Conservation (phyloP, 805 yeast species). For the Yarrowia osloensis region DNA sequence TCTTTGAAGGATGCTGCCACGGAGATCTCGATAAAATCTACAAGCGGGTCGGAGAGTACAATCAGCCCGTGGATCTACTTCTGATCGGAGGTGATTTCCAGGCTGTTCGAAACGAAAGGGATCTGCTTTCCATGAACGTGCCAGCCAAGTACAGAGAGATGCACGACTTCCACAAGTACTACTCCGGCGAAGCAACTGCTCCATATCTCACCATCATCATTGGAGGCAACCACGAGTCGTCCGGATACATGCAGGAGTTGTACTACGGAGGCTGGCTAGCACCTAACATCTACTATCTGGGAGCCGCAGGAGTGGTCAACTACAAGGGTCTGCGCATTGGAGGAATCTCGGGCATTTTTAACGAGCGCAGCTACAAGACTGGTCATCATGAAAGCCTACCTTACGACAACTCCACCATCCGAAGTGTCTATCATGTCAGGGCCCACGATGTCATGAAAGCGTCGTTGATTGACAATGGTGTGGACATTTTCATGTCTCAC, state of each 20-base stretch:
- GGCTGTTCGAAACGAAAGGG: conserved; percentile 64
- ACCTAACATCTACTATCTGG: conserved; percentile 80
- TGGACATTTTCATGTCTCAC: conserved; percentile 72
- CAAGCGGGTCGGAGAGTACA: conserved; percentile 37
- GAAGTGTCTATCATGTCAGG: conserved; percentile 74
- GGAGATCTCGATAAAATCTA: conserved; percentile 72
- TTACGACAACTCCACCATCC: conserved; percentile 48
- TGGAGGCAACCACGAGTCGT: conserved; percentile 96
- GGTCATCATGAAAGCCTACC: conserved; percentile 53
- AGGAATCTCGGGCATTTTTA: conserved; percentile 84
- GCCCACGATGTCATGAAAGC: conserved; percentile 61
- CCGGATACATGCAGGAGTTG: conserved; percentile 70
- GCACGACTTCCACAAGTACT: conserved; percentile 82
- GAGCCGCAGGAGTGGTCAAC: conserved; percentile 73
- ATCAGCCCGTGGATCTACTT: conserved; percentile 54
- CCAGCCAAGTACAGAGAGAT: conserved; percentile 73
- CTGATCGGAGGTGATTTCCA: conserved; percentile 92
- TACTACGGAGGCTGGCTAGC: conserved; percentile 93
- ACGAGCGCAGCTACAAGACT: conserved; percentile 51
- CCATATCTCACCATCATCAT: conserved; percentile 79
- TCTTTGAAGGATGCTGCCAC: conserved; percentile 89
- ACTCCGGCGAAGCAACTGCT: conserved; percentile 58
- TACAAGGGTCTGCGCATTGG: conserved; percentile 74
- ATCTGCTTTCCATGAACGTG: conserved; percentile 69
- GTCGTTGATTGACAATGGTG: conserved; percentile 40